Conservation (phyloP, 2,329 filamentous ascomycete genomes). For the Claviceps quebecensis region DNA sequence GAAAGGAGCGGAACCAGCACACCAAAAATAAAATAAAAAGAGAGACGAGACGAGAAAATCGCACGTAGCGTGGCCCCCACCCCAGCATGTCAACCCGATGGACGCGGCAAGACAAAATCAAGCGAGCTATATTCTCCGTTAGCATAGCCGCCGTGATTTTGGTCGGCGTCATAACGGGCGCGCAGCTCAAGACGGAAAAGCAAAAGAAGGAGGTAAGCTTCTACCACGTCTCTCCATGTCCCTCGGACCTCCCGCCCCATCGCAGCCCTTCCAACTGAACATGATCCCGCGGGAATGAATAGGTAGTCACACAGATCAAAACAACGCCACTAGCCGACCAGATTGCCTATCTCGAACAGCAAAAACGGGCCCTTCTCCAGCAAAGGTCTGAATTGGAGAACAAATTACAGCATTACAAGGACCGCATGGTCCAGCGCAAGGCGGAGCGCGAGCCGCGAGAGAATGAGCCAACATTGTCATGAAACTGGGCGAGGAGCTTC, state of each 20-base stretch:
- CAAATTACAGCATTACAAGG: constrained; percentile 27
- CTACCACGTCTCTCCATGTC: background rate
- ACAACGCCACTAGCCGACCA: constrained; percentile 28
- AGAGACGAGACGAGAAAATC: background rate
- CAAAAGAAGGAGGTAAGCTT: constrained; percentile 29
- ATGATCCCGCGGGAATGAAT: background rate
- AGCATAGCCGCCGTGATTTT: constrained; percentile 32
- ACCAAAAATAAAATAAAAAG: background rate
- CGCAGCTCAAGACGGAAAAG: constrained; percentile 32
- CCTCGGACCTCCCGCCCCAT: no score
- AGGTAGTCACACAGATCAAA: constrained; percentile 24
- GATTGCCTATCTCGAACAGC: constrained; percentile 29
- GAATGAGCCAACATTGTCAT: no score
- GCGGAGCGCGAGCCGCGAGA: background rate
- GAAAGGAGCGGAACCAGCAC: background rate
- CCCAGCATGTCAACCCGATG: constrained; percentile 7
- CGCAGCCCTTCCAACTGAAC: background rate
- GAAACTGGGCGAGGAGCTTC: no score
- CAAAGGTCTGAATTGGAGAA: constrained; percentile 26
- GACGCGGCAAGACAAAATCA: constrained; percentile 21
- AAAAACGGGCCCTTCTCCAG: constrained; percentile 23
- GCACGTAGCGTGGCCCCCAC: no score
- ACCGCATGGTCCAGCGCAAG: constrained; percentile 24
- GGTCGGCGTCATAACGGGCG: constrained; percentile 34
- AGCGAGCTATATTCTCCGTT: constrained; percentile 24